Evolutionary conservation across 2,329 filamentous ascomycete species (phyloP).

Genomic region (Aaosphaeria pasadenensis): DNA sequence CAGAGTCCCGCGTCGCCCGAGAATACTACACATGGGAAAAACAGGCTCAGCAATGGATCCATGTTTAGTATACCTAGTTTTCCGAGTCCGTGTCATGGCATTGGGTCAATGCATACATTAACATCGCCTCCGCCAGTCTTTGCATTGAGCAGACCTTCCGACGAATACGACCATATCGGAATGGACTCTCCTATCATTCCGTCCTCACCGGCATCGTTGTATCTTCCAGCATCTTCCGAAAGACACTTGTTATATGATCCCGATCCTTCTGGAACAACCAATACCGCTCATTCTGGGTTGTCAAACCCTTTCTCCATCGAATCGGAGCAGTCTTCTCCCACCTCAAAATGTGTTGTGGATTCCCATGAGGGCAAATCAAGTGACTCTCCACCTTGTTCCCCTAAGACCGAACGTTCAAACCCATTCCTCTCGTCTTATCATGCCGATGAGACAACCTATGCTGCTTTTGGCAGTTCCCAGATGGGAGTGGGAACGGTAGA

Average conservation of each 20-base stretch:
- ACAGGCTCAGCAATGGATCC: conserved; percentile 23
- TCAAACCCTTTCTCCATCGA: conserved; percentile 19
- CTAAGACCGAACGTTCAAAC: conserved; percentile 29
- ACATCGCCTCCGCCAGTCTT: conserved; percentile 50
- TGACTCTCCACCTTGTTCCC: conserved; percentile 38
- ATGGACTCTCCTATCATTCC: conserved; percentile 1
- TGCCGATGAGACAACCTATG: too few relatives aligned
- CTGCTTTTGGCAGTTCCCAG: too few relatives aligned
- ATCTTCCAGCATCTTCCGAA: not conserved
- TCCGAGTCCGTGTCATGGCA: conserved; percentile 80
- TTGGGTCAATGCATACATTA: conserved; percentile 61
- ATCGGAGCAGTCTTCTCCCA: not conserved
- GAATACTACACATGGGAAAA: conserved; percentile 9
- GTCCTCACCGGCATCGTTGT: conserved; percentile 17
- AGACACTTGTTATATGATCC: too few relatives aligned
- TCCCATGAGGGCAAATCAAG: conserved; percentile 2
- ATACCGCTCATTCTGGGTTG: not conserved
- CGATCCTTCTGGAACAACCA: too few relatives aligned
- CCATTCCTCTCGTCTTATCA: conserved; percentile 4
- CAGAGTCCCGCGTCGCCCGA: not conserved
- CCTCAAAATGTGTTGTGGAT: too few relatives aligned
- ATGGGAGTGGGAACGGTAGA: conserved; percentile 2
- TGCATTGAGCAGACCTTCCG: conserved; percentile 48
- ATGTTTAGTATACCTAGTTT: conserved; percentile 38
- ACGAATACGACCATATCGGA: conserved; percentile 5